A percentile compares a stretch with the other conserved stretches of the same genome.
These are phyloP conservation scores for Sextonia rubra DNA, from an alignment of 164 flowering plant species.

Conservation along the genomic window DNA sequence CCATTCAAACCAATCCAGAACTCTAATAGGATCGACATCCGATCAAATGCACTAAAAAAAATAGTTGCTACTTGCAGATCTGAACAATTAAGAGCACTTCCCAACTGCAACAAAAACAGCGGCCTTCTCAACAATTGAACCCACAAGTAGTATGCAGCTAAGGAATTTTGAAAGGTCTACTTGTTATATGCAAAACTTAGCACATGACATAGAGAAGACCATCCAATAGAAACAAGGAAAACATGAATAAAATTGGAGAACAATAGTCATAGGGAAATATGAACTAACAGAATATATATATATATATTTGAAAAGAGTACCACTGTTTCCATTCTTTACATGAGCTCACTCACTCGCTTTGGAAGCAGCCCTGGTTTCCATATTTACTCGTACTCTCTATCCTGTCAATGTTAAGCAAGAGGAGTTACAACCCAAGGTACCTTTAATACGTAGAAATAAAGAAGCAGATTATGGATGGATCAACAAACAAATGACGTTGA, in stretches of 20 bases:
- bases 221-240: neutral
- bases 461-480: too few relatives aligned
- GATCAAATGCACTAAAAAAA: neutral
- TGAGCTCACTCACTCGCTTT: neutral
- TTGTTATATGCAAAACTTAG: constrained; percentile 5
- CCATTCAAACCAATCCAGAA: neutral
- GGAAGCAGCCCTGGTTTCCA: neutral
- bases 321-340: constrained; percentile 1
- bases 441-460: too few relatives aligned
- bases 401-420: neutral
- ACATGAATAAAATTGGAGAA: neutral
- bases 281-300: neutral
- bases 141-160: constrained; percentile 5
- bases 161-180: neutral
- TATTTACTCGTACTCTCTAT: neutral
- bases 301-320: neutral
- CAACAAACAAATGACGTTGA: too few relatives aligned
- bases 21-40: neutral
- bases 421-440: neutral
- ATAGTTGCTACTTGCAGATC: neutral
- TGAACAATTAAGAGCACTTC: neutral
- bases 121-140: constrained; percentile 14
- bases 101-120: constrained; percentile 11
- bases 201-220: neutral
- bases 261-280: neutral